These are phyloP conservation scores for Macadamia tetraphylla DNA, from an alignment of 164 flowering plant species.

Conservation along the genomic window DNA sequence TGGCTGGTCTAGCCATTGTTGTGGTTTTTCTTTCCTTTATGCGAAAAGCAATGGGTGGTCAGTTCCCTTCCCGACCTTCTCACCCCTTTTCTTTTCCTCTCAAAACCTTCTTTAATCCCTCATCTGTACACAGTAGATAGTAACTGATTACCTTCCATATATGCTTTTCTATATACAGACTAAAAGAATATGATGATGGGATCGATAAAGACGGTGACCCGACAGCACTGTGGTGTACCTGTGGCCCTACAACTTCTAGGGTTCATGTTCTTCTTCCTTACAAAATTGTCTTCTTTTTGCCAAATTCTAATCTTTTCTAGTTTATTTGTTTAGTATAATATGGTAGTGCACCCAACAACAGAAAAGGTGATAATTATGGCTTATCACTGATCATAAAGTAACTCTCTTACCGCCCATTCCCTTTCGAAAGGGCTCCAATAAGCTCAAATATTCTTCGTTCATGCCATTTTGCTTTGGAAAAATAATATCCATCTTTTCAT, in stretches of 20 bases:
- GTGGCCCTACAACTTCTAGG: background rate
- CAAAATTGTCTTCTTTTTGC: background rate
- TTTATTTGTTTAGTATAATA: background rate
- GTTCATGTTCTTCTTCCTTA: background rate
- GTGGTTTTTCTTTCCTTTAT: constrained; percentile 70
- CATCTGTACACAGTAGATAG: too few species aligned
- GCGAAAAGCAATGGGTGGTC: constrained; percentile 47
- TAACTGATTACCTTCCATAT: background rate
- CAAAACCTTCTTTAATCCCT: too few species aligned
- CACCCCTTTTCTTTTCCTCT: background rate
- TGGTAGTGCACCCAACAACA: constrained; percentile 1
- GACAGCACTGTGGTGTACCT: too few species aligned
- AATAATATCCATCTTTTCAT: too few species aligned
- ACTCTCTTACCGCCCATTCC: background rate
- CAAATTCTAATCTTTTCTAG: constrained; percentile 4
- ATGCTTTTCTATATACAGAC: constrained; percentile 4
- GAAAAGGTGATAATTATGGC: background rate
- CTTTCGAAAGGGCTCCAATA: background rate
- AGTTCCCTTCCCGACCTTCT: background rate
- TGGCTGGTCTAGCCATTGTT: constrained; percentile 68
- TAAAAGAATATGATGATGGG: constrained; percentile 4
- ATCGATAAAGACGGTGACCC: background rate
- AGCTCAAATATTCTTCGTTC: background rate
- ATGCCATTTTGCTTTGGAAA: too few species aligned
- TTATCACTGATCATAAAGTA: background rate